Evolutionary conservation across 148 eudicot species (phyloP), one percentile per base, ranked within the genome.

Genomic region (Fagopyrum tataricum): DNA sequence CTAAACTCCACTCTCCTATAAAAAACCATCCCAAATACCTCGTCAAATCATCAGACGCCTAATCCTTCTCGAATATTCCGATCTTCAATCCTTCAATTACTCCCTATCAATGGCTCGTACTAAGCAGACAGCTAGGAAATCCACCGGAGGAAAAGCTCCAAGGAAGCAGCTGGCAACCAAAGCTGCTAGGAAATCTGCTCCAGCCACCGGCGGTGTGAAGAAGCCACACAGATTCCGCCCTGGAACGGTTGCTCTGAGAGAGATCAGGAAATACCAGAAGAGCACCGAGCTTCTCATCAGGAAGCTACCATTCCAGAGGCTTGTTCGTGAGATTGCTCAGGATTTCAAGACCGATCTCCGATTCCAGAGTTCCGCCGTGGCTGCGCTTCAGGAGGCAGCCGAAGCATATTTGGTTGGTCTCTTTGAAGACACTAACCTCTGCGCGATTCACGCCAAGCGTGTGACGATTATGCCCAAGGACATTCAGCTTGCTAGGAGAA

Each of bases 211-310:
- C 44, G 70, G 70, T n/a, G 70, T 67, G 70, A 67, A 67, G 70
- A 67, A 70, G 73, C 73, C 73, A 31, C 73, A 70, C 48, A 70
- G 73, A n/a, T 44, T 41, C 73, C 52, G 73, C 73, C 52, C 73
- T 0, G 73, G 52, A 17, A 44, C 73, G 5, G 73, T 67, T 6
- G 70, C 70, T 1, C 44, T 67, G 8, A 37, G 70, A 21, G 70
- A 67, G 73, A 70, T 70, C 52, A 70, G 70, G 70, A 67, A 67
- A 18, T 67, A 67, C 44, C 70, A 67, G 44, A 67, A 67, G 70
- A 67, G 70, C 53, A 70, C 52, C 4, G 73, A 42, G 44, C 73
- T 42, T 7, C 52, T 70, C 73, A 70, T 41, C 73, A 70, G 73
- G 73, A 44, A 70, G 73, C 73, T 70, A 1, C 48, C 73, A n/a